A percentile compares a stretch with the other conserved stretches of the same genome.
These are phyloP conservation scores for Penicillium glabrum DNA, from an alignment of 2,329 filamentous ascomycete species.

Conservation along the genomic window DNA sequence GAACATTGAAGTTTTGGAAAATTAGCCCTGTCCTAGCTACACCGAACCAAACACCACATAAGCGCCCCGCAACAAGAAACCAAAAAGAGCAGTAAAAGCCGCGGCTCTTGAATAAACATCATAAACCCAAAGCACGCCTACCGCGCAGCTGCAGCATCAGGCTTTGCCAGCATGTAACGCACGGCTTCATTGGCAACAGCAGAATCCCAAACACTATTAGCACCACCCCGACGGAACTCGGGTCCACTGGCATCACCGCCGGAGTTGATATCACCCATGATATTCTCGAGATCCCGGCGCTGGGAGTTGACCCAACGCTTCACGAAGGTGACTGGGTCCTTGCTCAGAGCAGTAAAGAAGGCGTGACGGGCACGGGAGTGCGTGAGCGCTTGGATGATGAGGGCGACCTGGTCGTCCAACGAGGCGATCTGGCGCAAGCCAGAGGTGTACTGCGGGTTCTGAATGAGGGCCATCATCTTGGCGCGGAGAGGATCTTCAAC, in stretches of 20 bases:
- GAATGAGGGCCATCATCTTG: conserved; percentile 64
- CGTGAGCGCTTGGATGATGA: conserved; percentile 77
- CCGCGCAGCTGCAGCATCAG: conserved; percentile 28
- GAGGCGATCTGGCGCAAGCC: conserved; percentile 73
- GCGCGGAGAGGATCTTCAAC: conserved; percentile 78
- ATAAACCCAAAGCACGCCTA: not conserved
- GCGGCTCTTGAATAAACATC: not conserved
- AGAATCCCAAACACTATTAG: conserved; percentile 63
- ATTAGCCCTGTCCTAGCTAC: conserved; percentile 19
- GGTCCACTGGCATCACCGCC: conserved; percentile 53
- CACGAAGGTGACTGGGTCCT: conserved; percentile 82
- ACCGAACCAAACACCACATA: conserved; percentile 22
- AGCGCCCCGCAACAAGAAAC: conserved; percentile 24
- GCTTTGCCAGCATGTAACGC: conserved; percentile 59
- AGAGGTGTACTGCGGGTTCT: conserved; percentile 67
- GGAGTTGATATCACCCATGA: conserved; percentile 73
- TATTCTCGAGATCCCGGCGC: conserved; percentile 83
- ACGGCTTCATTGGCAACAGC: conserved; percentile 63
- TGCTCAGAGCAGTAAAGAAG: conserved; percentile 76
- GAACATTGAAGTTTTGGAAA: conserved; percentile 11
- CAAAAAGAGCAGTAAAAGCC: conserved; percentile 9
- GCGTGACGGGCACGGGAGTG: conserved; percentile 87
- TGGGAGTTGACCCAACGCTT: conserved; percentile 88
- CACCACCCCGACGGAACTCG: conserved; percentile 51
- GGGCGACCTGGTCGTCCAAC: conserved; percentile 82